Evolutionary conservation across 805 yeast species (phyloP).

Genomic region (Vanderwaltozyma verrucispora): DNA sequence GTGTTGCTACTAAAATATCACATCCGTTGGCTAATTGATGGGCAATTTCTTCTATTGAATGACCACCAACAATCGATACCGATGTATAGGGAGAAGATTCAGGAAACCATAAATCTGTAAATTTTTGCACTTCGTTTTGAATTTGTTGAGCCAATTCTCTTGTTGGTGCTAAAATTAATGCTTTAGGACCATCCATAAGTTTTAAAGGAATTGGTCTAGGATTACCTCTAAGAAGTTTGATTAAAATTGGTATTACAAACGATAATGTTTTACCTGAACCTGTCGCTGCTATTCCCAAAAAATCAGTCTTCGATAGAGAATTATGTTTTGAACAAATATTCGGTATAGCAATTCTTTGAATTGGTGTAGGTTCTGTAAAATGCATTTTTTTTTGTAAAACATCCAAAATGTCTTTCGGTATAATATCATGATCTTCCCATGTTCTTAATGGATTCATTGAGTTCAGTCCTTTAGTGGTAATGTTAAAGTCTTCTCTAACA

Average conservation of each 20-base stretch:
- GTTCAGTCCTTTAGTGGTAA: conserved; percentile 40
- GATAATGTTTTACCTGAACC: conserved; percentile 94
- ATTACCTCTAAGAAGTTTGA: conserved; percentile 41
- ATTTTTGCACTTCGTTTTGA: conserved; percentile 49
- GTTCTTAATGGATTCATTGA: conserved; percentile 49
- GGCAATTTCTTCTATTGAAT: conserved; percentile 65
- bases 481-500: conserved; percentile 65
- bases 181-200: conserved; percentile 54
- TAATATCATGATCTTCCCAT: conserved; percentile 54
- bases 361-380: conserved; percentile 71
- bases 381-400: conserved; percentile 32
- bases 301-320: conserved; percentile 36
- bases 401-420: conserved; percentile 35
- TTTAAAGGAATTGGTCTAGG: conserved; percentile 36
- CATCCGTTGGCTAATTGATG: conserved; percentile 48
- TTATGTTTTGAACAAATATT: conserved; percentile 32
- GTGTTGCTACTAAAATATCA: conserved; percentile 84
- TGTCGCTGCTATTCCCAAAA: conserved; percentile 88
- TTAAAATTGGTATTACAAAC: conserved; percentile 61
- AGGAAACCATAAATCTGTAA: conserved; percentile 30
- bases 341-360: conserved; percentile 85
- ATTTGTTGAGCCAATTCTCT: conserved; percentile 90
- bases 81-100: conserved; percentile 1
- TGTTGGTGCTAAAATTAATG: conserved; percentile 78
- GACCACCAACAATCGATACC: conserved; percentile 82